Conservation (phyloP, 2,329 filamentous ascomycete genomes). For the Teratosphaeria destructans region DNA sequence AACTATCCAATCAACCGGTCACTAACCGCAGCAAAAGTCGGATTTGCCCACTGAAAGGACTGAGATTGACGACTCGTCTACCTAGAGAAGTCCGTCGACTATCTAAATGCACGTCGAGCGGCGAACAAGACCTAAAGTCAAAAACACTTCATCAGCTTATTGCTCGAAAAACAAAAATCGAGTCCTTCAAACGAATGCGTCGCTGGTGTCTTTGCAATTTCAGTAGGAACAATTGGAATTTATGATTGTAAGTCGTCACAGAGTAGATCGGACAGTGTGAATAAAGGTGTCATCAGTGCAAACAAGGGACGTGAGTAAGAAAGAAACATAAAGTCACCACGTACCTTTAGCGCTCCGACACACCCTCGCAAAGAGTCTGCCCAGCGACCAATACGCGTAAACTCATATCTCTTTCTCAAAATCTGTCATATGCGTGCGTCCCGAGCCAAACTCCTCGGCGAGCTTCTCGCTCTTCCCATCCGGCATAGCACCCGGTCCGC, state of each 20-base stretch:
- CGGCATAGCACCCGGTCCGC: not conserved
- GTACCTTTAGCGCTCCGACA: not conserved
- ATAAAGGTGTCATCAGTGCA: conserved; percentile 15
- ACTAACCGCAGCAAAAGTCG: too few relatives aligned
- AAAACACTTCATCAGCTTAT: not conserved
- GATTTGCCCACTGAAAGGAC: too few relatives aligned
- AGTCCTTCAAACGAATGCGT: not conserved
- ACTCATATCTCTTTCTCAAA: not conserved
- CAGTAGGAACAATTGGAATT: conserved; percentile 22
- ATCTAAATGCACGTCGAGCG: too few relatives aligned
- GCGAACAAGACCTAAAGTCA: too few relatives aligned
- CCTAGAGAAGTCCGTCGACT: not conserved
- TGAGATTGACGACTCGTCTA: not conserved
- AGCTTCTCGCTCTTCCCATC: not conserved
- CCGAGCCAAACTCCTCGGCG: not conserved
- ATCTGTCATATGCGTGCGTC: not conserved
- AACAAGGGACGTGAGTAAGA: not conserved
- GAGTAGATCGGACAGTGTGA: conserved; percentile 9
- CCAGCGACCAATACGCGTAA: too few relatives aligned
- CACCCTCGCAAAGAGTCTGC: not conserved
- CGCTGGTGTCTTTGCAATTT: not conserved
- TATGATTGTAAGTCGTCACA: conserved; percentile 9
- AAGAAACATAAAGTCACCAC: not conserved
- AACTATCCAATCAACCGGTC: too few relatives aligned
- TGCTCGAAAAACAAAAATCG: not conserved